These are phyloP conservation scores for Neurospora sp. DNA, from an alignment of 495 filamentous ascomycete species.

Conservation along the genomic window DNA sequence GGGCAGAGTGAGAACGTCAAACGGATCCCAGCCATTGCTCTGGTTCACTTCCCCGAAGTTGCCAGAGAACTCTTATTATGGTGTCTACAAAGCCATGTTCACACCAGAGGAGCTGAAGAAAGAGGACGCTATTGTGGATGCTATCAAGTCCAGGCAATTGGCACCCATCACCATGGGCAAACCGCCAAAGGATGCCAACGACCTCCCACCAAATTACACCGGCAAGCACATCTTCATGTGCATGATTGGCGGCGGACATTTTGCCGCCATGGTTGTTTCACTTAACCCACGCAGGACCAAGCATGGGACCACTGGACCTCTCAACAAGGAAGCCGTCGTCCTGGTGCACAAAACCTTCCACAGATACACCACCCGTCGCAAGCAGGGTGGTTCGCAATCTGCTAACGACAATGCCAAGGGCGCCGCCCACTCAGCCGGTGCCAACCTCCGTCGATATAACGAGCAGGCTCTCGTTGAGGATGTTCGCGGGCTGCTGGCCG, in stretches of 20 bases:
- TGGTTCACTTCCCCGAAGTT: constrained; percentile 75
- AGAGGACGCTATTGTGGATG: constrained; percentile 50
- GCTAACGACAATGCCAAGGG: constrained; percentile 87
- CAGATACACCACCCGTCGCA: constrained; percentile 88
- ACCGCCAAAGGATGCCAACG: constrained; percentile 36
- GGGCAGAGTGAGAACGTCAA: constrained; percentile 26
- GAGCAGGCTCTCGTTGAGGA: constrained; percentile 79
- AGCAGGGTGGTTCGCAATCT: constrained; percentile 91
- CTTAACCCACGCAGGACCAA: constrained; percentile 71
- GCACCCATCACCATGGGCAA: constrained; percentile 48
- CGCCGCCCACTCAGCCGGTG: constrained; percentile 85
- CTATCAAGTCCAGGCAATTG: constrained; percentile 64
- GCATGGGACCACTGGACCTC: constrained; percentile 46
- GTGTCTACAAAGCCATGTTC: constrained; percentile 79
- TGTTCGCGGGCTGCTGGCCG: constrained; percentile 61
- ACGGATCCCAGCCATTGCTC: constrained; percentile 63
- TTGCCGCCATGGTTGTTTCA: constrained; percentile 90
- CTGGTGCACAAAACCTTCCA: constrained; percentile 97
- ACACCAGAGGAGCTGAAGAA: constrained; percentile 56
- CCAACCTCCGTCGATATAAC: constrained; percentile 83
- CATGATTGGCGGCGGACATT: constrained; percentile 97
- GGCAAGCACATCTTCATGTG: constrained; percentile 85
- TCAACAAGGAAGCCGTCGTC: constrained; percentile 73
- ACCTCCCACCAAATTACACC: constrained; percentile 38
- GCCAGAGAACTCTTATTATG: constrained; percentile 68